Evolutionary conservation across 2,329 filamentous ascomycete species (phyloP).

Genomic region (Peltaster fructicola): DNA sequence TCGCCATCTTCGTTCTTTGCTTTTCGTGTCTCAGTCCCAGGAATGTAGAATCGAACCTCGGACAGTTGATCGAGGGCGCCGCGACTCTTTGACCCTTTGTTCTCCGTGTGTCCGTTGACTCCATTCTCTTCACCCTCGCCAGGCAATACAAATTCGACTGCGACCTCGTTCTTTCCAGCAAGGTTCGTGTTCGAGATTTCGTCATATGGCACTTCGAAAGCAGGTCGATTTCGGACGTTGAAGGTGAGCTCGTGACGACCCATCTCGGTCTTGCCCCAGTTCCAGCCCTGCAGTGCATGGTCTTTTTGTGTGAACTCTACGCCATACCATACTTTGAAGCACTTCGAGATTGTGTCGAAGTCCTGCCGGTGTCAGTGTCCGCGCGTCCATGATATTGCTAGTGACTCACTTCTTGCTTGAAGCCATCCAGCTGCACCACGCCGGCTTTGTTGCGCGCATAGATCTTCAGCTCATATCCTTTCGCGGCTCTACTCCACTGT

Average conservation of each 20-base stretch:
- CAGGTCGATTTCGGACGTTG: conserved; percentile 89
- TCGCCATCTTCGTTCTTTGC: conserved; percentile 53
- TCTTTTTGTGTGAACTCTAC: conserved; percentile 82
- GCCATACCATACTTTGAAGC: conserved; percentile 98
- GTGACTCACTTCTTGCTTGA: conserved; percentile 57
- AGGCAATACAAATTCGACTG: conserved; percentile 77
- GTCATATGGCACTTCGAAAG: conserved; percentile 92
- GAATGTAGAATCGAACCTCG: conserved; percentile 98
- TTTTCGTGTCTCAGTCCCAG: conserved; percentile 62
- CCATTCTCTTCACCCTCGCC: conserved; percentile 53
- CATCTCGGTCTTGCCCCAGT: conserved; percentile 98
- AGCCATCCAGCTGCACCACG: conserved; percentile 86
- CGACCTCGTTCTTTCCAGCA: conserved; percentile 93
- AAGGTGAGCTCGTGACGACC: conserved; percentile 88
- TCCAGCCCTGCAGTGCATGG: conserved; percentile 91
- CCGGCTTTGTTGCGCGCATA: conserved; percentile 66
- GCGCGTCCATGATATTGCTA: conserved; percentile 1
- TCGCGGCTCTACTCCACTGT: conserved; percentile 87
- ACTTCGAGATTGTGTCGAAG: conserved; percentile 73
- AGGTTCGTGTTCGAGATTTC: conserved; percentile 97
- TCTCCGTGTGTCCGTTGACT: conserved; percentile 55
- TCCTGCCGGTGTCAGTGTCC: conserved; percentile 35
- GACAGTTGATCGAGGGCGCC: conserved; percentile 84
- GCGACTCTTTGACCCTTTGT: conserved; percentile 75
- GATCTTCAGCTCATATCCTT: conserved; percentile 87